Evolutionary conservation across 352 stramenopile species (phyloP), one percentile per base, ranked within the genome.

Genomic region (Phytopythium vexans): DNA sequence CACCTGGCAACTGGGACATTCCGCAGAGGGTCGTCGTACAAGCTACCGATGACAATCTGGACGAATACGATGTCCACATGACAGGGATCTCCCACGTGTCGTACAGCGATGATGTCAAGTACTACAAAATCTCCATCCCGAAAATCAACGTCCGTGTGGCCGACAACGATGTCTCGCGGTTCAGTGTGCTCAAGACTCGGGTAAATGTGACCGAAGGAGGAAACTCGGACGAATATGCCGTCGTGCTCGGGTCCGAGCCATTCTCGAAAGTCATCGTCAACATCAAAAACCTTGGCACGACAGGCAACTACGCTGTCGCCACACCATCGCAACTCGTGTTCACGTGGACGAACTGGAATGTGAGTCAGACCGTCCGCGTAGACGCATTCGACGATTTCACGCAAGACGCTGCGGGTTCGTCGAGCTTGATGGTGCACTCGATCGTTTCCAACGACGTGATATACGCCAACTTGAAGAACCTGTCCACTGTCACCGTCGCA

Each of bases 321-420:
- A 65, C 43, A 2, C 73, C 77, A 4, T 54, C 51, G 1, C 58
- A 62, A 11, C 43, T 92, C 4, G 33, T 71, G 21, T 92, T 90
- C 57, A 82, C 79, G 39, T 90, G 79, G 82, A 58, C 62, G 3
- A 64, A 89, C 45, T 92, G 82, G 82, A 90, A 89, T 41, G 14
- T 83, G 0, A 57, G 54, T 0, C 82, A 90, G 41, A 70, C 55
- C 0, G 70, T 92, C 0, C 64, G 46, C 0, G 77, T 92, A 7
- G 27, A 66, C 8, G 77, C 82, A 0, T 61, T 90, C 6, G 76
- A 92, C 41, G 82, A 92, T 51, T 58, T 39, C 27, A 89, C 79
- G 0, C 53, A 88, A 53, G 79, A 89, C 16, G 33, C 48, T 0
- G 27, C 68, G 21, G 56, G 70, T 12, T 88, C 79, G 11, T 72